Base-by-base conservation (phyloP, 768 basidiomycete genomes). In the Clitopilus hobsonii region DNA sequence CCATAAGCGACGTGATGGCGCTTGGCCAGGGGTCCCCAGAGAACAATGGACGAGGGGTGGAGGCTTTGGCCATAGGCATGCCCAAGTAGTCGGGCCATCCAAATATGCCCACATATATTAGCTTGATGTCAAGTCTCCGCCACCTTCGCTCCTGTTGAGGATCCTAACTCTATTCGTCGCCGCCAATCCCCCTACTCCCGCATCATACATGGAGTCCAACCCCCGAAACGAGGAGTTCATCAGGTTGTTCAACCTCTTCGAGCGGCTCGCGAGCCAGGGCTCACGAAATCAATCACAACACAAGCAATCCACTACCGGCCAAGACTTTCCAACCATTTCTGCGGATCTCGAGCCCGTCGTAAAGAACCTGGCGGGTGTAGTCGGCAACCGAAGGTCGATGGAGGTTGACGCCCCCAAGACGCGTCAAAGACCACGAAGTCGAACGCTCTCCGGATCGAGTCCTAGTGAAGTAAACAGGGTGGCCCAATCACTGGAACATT, bases 211-310 rank as follows among this genome's bases (percentile, higher is more conserved):
- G 20, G 51, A 67, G 38, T 61, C 65, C 36, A 67, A 76, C 24
- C 58, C 70, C 49, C 80, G 74, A 62, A 76, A 68, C 8, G 74
- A 76, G 36, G 83, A 84, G 50, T 80, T 83, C 58, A 78, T 79
- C 1, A 70, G 71, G 52, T 77, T 85, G 30, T 79, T 82, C 58
- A 78, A 84, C 51, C 77, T 85, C 30, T 79, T 82, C 58, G 78
- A 84, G 36, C 74, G 72, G 28, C 74, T 85, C 25, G 76, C 77
- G n/a, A 72, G 75, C 14, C 73, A 73, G 55, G 70, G 76, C 38
- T 62, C 74, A 22, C 71, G 71, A 13, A 60, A 59, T 24, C 58
- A 61, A 53, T 67, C 69, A 27, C 62, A 68, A 48, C 62, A 61
- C 32, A 61, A 66, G 18, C 63, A 70, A 30, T 61, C 69, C 32